Conservation (phyloP, 345 rosid species). For the Garcia nutans region DNA sequence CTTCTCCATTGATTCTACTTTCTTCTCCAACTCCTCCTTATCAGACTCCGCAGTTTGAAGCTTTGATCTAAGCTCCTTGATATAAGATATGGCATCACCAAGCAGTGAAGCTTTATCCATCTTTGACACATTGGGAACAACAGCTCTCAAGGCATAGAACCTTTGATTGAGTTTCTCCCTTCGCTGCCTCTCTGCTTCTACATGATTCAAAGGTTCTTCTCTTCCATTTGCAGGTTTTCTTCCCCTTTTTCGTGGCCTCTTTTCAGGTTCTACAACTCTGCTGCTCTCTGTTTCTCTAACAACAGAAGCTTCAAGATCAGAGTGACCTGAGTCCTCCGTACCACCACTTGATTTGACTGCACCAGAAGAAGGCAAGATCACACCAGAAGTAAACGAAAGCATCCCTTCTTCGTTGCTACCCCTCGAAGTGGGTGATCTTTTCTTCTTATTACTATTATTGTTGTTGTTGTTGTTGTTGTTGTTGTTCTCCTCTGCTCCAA, state of each 20-base stretch:
- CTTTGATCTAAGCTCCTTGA: constrained; percentile 77
- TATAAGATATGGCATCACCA: constrained; percentile 86
- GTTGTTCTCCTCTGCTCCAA: constrained; percentile 50
- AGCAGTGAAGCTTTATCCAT: constrained; percentile 98
- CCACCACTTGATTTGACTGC: constrained; percentile 51
- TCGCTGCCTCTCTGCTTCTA: constrained; percentile 97
- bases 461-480: constrained; percentile 10
- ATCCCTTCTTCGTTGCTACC: constrained; percentile 79
- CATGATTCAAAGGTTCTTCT: constrained; percentile 95
- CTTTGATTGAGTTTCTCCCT: constrained; percentile 92
- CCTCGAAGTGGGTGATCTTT: constrained; percentile 52
- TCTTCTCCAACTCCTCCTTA: constrained; percentile 63
- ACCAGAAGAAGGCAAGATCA: constrained; percentile 55
- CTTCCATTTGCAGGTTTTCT: constrained; percentile 96
- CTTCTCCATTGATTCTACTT: constrained; percentile 57
- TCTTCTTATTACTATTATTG: constrained; percentile 41
- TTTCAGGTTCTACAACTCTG: constrained; percentile 67
- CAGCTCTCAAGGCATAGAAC: constrained; percentile 82
- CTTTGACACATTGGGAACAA: constrained; percentile 91
- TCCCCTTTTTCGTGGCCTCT: constrained; percentile 82
- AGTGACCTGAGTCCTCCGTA: constrained; percentile 79
- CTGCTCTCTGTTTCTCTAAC: constrained; percentile 65
- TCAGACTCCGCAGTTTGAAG: constrained; percentile 51
- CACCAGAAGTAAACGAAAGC: constrained; percentile 80
- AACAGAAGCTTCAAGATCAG: constrained; percentile 91